These are phyloP conservation scores for Leucocoprinus leucothites DNA, from an alignment of 768 basidiomycete species.

Conservation along the genomic window DNA sequence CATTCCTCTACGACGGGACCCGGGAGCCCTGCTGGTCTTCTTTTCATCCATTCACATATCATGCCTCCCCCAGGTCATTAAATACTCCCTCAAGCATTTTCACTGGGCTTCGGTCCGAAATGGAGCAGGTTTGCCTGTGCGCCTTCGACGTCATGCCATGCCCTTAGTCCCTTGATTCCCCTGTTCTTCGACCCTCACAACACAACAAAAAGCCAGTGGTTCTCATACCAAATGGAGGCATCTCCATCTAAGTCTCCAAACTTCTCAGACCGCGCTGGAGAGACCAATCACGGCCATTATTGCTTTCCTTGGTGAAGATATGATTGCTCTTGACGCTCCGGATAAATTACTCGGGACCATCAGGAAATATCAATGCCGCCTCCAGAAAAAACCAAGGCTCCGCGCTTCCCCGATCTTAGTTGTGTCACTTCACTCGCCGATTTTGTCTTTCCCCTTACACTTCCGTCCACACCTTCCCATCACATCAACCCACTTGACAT, in stretches of 20 bases:
- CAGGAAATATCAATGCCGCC: not conserved
- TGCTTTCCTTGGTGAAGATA: not conserved
- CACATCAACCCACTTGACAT: not conserved
- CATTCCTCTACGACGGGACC: too few relatives aligned
- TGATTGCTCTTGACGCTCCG: not conserved
- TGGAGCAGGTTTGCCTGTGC: not conserved
- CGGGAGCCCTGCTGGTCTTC: too few relatives aligned
- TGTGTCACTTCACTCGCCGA: not conserved
- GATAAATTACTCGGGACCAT: constrained; percentile 8
- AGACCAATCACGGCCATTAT: not conserved
- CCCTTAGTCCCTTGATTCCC: not conserved
- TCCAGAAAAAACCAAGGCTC: not conserved
- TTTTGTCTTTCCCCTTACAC: not conserved
- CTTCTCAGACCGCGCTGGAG: not conserved
- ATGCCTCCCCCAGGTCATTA: too few relatives aligned
- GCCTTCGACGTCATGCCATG: not conserved
- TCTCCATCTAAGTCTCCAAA: not conserved
- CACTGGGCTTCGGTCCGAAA: not conserved
- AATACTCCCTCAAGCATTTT: not conserved
- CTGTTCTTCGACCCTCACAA: not conserved
- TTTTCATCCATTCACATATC: too few relatives aligned
- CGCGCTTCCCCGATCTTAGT: not conserved
- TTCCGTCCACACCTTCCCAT: not conserved
- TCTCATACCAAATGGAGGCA: not conserved
- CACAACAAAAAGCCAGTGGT: not conserved